Conservation (phyloP, 768 basidiomycete genomes). For the Phaeolepiota aurea region DNA sequence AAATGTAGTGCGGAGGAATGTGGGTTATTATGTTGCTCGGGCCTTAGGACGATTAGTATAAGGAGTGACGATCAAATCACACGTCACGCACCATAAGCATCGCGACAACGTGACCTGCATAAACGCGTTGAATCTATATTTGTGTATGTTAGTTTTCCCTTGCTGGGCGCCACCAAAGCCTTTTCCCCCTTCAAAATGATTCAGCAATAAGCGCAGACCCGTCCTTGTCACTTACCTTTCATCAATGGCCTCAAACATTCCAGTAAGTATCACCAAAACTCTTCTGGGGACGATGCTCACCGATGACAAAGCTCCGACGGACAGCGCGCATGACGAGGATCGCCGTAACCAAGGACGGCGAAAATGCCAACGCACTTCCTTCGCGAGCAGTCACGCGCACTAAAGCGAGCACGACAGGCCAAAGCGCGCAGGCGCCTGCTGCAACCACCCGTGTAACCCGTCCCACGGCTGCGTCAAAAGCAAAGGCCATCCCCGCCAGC, state of each 20-base stretch:
- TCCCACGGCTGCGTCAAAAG: constrained; percentile 32
- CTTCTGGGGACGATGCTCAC: too few relatives aligned
- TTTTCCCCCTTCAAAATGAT: too few relatives aligned
- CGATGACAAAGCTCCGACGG: constrained; percentile 67
- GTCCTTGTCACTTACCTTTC: neutral
- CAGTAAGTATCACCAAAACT: neutral
- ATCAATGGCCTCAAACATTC: neutral
- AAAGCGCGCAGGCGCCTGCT: constrained; percentile 27
- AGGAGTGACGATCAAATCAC: too few relatives aligned
- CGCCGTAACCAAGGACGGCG: constrained; percentile 52
- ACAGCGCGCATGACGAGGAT: constrained; percentile 49
- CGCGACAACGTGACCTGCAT: neutral
- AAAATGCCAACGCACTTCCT: constrained; percentile 63
- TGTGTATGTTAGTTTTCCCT: neutral
- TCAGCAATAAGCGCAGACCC: neutral
- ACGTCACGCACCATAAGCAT: too few relatives aligned
- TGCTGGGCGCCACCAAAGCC: neutral
- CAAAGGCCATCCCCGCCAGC: constrained; percentile 14
- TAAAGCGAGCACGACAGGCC: constrained; percentile 35
- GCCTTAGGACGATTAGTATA: neutral
- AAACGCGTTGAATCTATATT: neutral
- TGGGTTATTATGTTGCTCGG: too few relatives aligned
- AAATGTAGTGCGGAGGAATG: constrained; percentile 13
- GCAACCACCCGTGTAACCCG: constrained; percentile 22
- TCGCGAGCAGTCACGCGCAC: constrained; percentile 46